Conservation (phyloP, 2,329 filamentous ascomycete genomes). For the Phialophora macrospora region DNA sequence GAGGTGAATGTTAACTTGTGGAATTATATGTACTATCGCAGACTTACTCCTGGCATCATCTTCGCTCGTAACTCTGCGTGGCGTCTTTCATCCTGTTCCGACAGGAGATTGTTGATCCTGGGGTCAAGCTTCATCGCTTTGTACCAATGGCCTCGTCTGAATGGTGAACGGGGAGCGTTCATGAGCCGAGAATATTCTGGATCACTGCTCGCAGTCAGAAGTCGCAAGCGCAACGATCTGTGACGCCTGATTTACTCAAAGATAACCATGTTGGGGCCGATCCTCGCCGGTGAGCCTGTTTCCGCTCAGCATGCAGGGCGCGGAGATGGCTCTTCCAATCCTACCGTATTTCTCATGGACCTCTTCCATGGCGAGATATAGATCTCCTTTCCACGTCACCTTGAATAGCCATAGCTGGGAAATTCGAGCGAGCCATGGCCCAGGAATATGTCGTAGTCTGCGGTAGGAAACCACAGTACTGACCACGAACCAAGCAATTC, state of each 20-base stretch:
- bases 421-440: constrained; percentile 7
- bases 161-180: constrained; percentile 22
- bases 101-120: constrained; percentile 28
- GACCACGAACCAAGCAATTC: constrained; percentile 1
- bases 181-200: constrained; percentile 17
- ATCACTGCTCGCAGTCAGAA: constrained; percentile 16
- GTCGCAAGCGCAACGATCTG: background rate
- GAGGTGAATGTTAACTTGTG: background rate
- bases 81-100: constrained; percentile 24
- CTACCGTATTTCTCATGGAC: constrained; percentile 7
- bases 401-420: constrained; percentile 15
- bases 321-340: background rate
- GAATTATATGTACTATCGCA: background rate
- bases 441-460: constrained; percentile 7
- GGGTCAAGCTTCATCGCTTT: constrained; percentile 24
- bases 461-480: constrained; percentile 7
- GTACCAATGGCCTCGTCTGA: constrained; percentile 22
- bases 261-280: constrained; percentile 25
- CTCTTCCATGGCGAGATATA: constrained; percentile 12
- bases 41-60: constrained; percentile 23
- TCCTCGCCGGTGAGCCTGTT: constrained; percentile 33
- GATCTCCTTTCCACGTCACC: constrained; percentile 8
- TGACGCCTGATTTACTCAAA: background rate
- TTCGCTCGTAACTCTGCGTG: constrained; percentile 25
- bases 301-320: background rate